Base-by-base conservation (phyloP, 2,329 filamentous ascomycete genomes). In the Aureobasidium sp. region DNA sequence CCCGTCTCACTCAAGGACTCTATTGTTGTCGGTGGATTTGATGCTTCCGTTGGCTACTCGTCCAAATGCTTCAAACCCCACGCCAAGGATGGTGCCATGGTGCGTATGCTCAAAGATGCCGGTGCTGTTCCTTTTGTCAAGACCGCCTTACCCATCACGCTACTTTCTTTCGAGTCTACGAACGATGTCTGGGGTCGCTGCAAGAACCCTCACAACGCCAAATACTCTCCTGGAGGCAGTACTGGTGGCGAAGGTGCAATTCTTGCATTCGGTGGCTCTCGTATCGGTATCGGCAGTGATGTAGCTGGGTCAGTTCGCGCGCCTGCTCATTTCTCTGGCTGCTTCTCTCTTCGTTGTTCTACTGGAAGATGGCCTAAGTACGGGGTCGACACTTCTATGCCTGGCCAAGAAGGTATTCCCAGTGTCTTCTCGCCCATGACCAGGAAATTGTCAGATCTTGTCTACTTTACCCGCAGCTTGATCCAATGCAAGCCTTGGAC, bases 341-440 rank as follows among this genome's bases (percentile, higher is more conserved):
- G 91, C 66, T 96, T 95, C 69, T 85, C 86, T 16, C 72, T 96
- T 21, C 82, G 87, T 30, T 95, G 90, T 70, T 90, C 87, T 3
- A 94, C 88, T 1, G 90, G 91, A 1, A 79, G 90, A 44, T 96
- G 90, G 89, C 88, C 89, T 1, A 95, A 94, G 68, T 78, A 81
- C 37, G 89, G 89, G 8, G 83, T 89, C 66, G 80, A 80, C 57
- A 95, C 90, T 0, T 90, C 86, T 62, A 95, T 95, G 89, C 83
- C 87, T 0, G 91, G 91, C 0, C 90, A 96, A 66, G 91, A 96
- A 65, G 90, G 90, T 0, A 83, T 96, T 27, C 83, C 88, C 1
- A 88, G 85, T 58, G 89, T 95, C 17, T 95, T 90, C 70, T 91
- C 87, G 55, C 90, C 90, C 4, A 96, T 97, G 91, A 81, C 90